Evolutionary conservation across 352 stramenopile species (phyloP), one percentile per base, ranked within the genome.

Genomic region (Pythium volutum): DNA sequence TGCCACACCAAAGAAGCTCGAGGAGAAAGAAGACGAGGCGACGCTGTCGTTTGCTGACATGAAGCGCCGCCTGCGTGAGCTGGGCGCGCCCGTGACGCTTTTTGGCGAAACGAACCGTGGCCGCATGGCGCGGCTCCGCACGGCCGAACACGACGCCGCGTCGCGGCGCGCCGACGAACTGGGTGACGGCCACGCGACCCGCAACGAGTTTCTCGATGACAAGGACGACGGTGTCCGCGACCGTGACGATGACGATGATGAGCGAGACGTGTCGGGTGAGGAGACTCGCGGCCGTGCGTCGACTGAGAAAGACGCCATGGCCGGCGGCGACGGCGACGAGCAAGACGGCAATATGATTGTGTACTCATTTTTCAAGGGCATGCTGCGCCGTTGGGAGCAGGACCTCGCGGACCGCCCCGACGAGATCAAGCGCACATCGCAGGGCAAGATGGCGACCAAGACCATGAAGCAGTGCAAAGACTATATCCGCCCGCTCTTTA

Each of bases 381-480:
- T 98, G 67, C 64, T 99, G 49, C 88, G 93, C 16, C 69, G 86
- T 29, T 99, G 97, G 97, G 95, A 98, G 76, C 73, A 77, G 8
- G 92, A 98, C 38, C 79, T 99, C 56, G 80, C 79, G 7, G 60
- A 67, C 33, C 85, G 95, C 14, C 78, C 89, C 0, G 91, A 98
- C 34, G 62, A 91, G 41, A 79, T 97, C 22, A 97, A 97, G 67
- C 81, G 79, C 39, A 94, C 93, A 31, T 84, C 89, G 12, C 85
- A 96, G 51, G 95, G 95, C 48, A 95, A 95, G 64, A 97, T 98
- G 47, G 96, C 98, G 45, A 97, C 89, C 43, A 98, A 98, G 81
- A 99, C 96, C 10, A 91, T 98, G 71, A 98, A 99, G 75, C 96
- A 99, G 82, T 98, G 94, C 77, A 98, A 98, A 64, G 96, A 99